Conservation (phyloP, 2,329 filamentous ascomycete genomes). For the Ceratocystiopsis sp. region DNA sequence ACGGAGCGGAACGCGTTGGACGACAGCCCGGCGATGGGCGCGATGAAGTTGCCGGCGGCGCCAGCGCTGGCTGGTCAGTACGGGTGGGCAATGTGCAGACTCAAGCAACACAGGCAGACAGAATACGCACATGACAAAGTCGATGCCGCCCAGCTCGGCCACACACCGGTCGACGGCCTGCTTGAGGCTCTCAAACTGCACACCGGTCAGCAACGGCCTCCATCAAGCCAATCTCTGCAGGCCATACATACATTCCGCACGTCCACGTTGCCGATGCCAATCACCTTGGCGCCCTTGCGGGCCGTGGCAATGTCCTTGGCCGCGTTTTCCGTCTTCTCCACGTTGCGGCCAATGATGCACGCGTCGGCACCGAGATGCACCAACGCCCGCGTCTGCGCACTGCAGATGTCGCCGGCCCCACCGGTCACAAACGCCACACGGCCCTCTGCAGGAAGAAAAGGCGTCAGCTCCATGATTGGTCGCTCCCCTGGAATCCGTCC, state of each 20-base stretch:
- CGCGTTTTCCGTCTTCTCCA: conserved; percentile 67
- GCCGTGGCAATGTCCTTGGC: conserved; percentile 71
- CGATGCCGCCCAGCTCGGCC: conserved; percentile 70
- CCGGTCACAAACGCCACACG: conserved; percentile 93
- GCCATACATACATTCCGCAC: conserved; percentile 47
- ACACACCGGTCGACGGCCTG: conserved; percentile 64
- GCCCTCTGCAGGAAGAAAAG: conserved; percentile 35
- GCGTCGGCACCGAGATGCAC: conserved; percentile 85
- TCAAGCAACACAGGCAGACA: too few relatives aligned
- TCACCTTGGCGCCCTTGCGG: conserved; percentile 61
- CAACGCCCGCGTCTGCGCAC: conserved; percentile 78
- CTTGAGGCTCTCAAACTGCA: conserved; percentile 44
- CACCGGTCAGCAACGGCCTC: background rate
- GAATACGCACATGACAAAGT: conserved; percentile 69
- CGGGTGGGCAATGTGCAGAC: too few relatives aligned
- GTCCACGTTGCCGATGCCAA: conserved; percentile 67
- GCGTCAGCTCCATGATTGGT: background rate
- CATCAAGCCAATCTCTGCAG: background rate
- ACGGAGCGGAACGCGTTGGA: conserved; percentile 88
- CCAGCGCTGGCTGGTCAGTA: conserved; percentile 46
- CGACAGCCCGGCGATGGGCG: conserved; percentile 64
- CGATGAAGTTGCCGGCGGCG: conserved; percentile 89
- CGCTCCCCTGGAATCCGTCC: too few relatives aligned
- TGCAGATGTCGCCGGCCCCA: conserved; percentile 85
- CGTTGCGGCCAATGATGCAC: conserved; percentile 81